phyloP scores from a whole-genome alignment of 179 eudicot genomes.

The Corrigiola litoralis region DNA sequence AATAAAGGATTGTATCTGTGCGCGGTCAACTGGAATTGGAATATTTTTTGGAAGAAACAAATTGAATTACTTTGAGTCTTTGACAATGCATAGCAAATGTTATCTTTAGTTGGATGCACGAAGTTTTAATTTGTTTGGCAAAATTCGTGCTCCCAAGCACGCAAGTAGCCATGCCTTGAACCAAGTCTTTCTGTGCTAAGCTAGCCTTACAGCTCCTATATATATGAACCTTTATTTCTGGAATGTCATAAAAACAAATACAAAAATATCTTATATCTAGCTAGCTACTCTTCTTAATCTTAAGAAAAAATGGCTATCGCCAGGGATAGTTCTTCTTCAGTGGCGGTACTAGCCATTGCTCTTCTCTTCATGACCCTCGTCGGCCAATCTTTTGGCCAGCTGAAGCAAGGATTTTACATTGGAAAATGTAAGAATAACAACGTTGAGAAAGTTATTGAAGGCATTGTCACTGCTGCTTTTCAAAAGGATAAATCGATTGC shows the following conservation, averaged over 20 bases:
- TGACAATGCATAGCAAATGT: too few species aligned
- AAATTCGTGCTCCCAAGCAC: not conserved
- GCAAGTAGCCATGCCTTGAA: not conserved
- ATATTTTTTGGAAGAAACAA: too few species aligned
- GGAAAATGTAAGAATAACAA: constrained; percentile 29
- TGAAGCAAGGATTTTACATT: constrained; percentile 32
- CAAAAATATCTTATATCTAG: not conserved
- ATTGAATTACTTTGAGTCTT: too few species aligned
- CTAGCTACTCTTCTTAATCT: too few species aligned
- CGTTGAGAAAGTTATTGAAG: constrained; percentile 30
- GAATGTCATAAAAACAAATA: not conserved
- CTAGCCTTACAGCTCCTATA: not conserved
- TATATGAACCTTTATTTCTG: not conserved
- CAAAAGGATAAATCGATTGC: constrained; percentile 18
- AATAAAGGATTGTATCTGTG: too few species aligned
- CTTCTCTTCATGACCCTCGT: constrained; percentile 7
- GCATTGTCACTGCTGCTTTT: constrained; percentile 5
- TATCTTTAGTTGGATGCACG: too few species aligned
- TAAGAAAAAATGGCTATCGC: constrained; percentile 6
- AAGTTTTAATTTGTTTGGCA: not conserved
- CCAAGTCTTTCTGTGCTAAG: not conserved
- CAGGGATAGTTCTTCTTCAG: not conserved
- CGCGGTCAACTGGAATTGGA: too few species aligned
- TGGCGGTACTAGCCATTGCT: not conserved
- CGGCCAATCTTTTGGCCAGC: constrained; percentile 13